Percentiles rank a stretch among this genome's conserved stretches.
phyloP scores from a whole-genome alignment of 257 asterid genomes.

The Solanum infundibuliforme region DNA sequence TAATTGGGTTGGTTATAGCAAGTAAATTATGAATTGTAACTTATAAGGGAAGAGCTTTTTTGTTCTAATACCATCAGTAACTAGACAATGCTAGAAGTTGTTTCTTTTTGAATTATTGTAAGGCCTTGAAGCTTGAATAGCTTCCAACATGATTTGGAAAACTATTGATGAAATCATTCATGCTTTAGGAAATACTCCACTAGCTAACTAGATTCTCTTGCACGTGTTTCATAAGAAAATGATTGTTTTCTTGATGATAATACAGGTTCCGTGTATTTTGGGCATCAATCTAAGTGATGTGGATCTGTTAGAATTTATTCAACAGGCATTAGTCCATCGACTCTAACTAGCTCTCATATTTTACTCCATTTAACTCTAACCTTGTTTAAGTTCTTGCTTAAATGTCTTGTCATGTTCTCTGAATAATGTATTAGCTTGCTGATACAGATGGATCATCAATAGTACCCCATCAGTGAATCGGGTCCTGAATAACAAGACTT shows the following conservation, averaged over 20 bases:
- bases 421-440: slow-evolving; percentile 41
- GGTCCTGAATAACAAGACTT: slow-evolving; percentile 83
- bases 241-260: background rate
- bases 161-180: too few relatives aligned
- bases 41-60: background rate
- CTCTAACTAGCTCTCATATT: background rate
- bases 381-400: background rate
- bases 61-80: background rate
- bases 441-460: slow-evolving; percentile 95
- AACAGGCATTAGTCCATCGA: slow-evolving; percentile 44
- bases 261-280: slow-evolving; percentile 87
- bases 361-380: background rate
- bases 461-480: slow-evolving; percentile 81
- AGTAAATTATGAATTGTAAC: background rate
- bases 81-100: background rate
- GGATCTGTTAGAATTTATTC: slow-evolving; percentile 84
- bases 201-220: background rate
- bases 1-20: background rate
- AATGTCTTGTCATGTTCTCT: background rate
- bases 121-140: too few relatives aligned
- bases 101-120: too few relatives aligned
- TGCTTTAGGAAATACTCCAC: background rate
- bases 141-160: too few relatives aligned
- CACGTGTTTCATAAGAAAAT: background rate
- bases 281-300: slow-evolving; percentile 63